These are phyloP conservation scores for Allantophomopsis lycopodina DNA, from an alignment of 2,329 filamentous ascomycete genomes.

Conservation along the genomic window DNA sequence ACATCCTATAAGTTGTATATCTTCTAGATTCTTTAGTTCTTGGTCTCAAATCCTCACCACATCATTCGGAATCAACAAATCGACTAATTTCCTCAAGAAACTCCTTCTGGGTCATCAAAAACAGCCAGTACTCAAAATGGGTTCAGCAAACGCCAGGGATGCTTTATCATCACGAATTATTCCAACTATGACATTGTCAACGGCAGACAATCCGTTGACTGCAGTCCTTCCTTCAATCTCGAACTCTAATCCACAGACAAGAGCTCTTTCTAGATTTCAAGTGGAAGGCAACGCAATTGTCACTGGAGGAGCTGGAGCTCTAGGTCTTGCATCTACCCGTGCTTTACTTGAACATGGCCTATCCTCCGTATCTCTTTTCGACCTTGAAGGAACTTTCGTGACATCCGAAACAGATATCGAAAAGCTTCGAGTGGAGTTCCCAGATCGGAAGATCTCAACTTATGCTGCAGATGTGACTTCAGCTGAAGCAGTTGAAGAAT, in stretches of 20 bases:
- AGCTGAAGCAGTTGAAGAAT: constrained; percentile 27
- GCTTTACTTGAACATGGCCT: constrained; percentile 59
- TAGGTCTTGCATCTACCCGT: constrained; percentile 41
- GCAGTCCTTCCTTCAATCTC: constrained; percentile 23
- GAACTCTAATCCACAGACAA: constrained; percentile 20
- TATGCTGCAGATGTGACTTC: constrained; percentile 45
- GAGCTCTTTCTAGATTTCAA: constrained; percentile 31
- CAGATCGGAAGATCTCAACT: constrained; percentile 32
- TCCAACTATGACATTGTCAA: constrained; percentile 26
- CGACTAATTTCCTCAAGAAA: too few relatives aligned
- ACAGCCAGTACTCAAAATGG: too few relatives aligned
- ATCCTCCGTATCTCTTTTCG: constrained; percentile 43
- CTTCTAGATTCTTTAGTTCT: too few relatives aligned
- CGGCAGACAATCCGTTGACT: constrained; percentile 22
- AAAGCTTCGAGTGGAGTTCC: constrained; percentile 37
- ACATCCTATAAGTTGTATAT: too few relatives aligned
- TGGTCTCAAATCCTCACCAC: too few relatives aligned
- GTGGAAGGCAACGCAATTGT: constrained; percentile 39
- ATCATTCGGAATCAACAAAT: too few relatives aligned
- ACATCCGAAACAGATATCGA: constrained; percentile 26
- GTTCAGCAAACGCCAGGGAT: background rate
- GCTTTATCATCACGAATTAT: constrained; percentile 22
- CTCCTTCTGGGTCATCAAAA: too few relatives aligned
- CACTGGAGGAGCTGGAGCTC: constrained; percentile 52
- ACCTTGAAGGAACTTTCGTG: constrained; percentile 26